These are phyloP conservation scores for Trichophyton benhamiae DNA, from an alignment of 2,329 filamentous ascomycete species.

Conservation along the genomic window DNA sequence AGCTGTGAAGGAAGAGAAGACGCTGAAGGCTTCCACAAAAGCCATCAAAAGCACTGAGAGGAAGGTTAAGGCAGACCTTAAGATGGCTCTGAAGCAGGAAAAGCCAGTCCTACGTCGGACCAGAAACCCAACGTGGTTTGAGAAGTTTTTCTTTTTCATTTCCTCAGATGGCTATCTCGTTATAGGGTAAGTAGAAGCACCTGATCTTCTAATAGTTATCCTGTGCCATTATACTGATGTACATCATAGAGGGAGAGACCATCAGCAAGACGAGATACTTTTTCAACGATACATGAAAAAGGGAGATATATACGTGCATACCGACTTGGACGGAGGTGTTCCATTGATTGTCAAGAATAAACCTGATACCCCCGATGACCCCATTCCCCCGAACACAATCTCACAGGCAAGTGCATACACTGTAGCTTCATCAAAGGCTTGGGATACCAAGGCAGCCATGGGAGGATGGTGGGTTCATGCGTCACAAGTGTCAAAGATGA, in stretches of 20 bases:
- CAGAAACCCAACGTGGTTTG: constrained; percentile 81
- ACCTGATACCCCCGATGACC: constrained; percentile 60
- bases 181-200: constrained; percentile 42
- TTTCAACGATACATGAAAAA: constrained; percentile 76
- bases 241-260: constrained; percentile 55
- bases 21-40: constrained; percentile 63
- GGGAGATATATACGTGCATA: constrained; percentile 84
- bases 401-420: constrained; percentile 78
- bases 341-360: constrained; percentile 88
- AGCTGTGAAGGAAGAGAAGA: constrained; percentile 77
- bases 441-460: constrained; percentile 95
- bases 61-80: constrained; percentile 75
- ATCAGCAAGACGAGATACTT: constrained; percentile 81
- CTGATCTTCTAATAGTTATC: not conserved
- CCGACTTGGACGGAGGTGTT: constrained; percentile 72
- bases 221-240: not conserved
- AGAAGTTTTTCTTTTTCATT: constrained; percentile 92
- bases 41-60: constrained; percentile 82
- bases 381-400: constrained; percentile 81
- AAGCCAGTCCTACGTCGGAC: constrained; percentile 76
- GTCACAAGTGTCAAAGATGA: constrained; percentile 80
- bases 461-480: constrained; percentile 90
- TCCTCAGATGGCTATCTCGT: constrained; percentile 92
- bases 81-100: constrained; percentile 80
- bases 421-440: constrained; percentile 76